Evolutionary conservation across 495 filamentous ascomycete genomes (phyloP).

Genomic region (Articulospora tetracladia): DNA sequence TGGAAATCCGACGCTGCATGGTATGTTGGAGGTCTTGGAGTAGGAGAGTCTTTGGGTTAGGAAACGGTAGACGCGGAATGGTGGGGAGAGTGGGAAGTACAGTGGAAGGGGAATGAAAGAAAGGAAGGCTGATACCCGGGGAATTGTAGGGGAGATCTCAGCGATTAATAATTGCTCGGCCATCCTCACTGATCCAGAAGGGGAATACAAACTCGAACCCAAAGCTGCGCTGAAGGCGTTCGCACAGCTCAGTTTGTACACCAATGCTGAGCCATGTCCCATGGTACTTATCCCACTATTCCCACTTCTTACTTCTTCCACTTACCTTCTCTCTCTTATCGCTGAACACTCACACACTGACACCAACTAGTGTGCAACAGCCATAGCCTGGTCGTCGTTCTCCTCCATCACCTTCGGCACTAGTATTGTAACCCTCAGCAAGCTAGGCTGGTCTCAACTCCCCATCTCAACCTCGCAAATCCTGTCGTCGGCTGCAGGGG

Average conservation of each 20-base stretch:
- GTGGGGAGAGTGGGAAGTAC: background rate
- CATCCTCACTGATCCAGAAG: conserved; percentile 40
- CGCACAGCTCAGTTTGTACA: conserved; percentile 46
- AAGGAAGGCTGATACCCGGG: background rate
- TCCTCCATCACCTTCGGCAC: conserved; percentile 51
- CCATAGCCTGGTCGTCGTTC: conserved; percentile 52
- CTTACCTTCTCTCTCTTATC: background rate
- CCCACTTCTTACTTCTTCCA: background rate
- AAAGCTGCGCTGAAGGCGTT: conserved; percentile 39
- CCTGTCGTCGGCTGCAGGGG: conserved; percentile 36
- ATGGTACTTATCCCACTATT: conserved; percentile 34
- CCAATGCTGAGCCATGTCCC: conserved; percentile 52
- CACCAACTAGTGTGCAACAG: conserved; percentile 46
- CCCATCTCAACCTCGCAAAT: conserved; percentile 40
- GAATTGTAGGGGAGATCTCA: conserved; percentile 41
- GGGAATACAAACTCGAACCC: conserved; percentile 37
- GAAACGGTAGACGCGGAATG: background rate
- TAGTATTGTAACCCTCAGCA: conserved; percentile 39
- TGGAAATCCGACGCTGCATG: conserved; percentile 47
- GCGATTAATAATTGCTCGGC: conserved; percentile 49
- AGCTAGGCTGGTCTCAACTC: conserved; percentile 48
- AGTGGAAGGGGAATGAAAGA: background rate
- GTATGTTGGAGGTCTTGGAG: conserved; percentile 20
- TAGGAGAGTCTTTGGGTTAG: background rate
- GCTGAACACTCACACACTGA: background rate